phyloP scores from a whole-genome alignment of 305 asterid genomes.

The Lippia alba region DNA sequence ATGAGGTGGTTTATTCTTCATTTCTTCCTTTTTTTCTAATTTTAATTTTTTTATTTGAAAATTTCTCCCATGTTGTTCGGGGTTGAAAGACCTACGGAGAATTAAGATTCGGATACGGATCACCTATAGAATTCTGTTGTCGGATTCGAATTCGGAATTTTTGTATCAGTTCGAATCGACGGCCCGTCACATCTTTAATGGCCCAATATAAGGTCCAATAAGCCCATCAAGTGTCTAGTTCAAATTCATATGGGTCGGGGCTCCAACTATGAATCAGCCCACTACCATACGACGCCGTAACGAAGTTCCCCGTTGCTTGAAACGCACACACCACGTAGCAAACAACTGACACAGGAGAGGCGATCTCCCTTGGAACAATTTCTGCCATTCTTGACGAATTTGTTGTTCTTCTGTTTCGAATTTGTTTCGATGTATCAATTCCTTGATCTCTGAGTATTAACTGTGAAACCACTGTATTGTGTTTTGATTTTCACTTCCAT shows the following conservation, averaged over 20 bases:
- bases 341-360: slow-evolving; percentile 37
- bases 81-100: too few relatives aligned
- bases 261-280: background rate
- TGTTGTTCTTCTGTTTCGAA: slow-evolving; percentile 3
- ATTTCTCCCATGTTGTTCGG: too few relatives aligned
- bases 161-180: too few relatives aligned
- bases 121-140: too few relatives aligned
- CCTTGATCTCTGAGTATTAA: slow-evolving; percentile 20
- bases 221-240: background rate
- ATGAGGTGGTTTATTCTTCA: too few relatives aligned
- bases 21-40: too few relatives aligned
- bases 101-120: too few relatives aligned
- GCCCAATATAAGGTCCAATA: too few relatives aligned
- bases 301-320: slow-evolving; percentile 29
- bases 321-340: slow-evolving; percentile 26
- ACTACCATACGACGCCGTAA: slow-evolving; percentile 29
- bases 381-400: slow-evolving; percentile 4
- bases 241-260: background rate
- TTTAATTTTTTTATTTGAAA: too few relatives aligned
- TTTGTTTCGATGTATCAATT: slow-evolving; percentile 7
- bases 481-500: background rate
- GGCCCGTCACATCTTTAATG: too few relatives aligned
- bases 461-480: slow-evolving; percentile 9
- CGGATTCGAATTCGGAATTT: too few relatives aligned
- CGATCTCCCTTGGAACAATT: slow-evolving; percentile 35